These are phyloP conservation scores for Neonothopanus nambi DNA, from an alignment of 1,284 basidiomycete species.

Conservation along the genomic window DNA sequence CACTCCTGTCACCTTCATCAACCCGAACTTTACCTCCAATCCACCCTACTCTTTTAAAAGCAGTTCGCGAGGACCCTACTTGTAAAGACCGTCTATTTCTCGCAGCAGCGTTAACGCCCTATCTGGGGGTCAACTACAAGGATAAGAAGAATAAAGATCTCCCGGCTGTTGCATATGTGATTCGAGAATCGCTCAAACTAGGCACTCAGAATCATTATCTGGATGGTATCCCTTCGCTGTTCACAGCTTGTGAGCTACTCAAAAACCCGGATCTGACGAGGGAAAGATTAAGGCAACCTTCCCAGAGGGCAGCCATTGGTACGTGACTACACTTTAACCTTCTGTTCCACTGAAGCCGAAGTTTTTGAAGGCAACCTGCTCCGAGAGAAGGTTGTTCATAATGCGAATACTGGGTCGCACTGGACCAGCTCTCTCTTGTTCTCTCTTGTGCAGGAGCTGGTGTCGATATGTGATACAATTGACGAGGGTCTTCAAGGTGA, in stretches of 20 bases:
- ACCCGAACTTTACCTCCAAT: constrained; percentile 35
- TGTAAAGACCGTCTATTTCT: constrained; percentile 70
- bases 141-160: constrained; percentile 65
- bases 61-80: constrained; percentile 37
- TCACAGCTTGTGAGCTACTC: constrained; percentile 55
- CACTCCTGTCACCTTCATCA: constrained; percentile 40
- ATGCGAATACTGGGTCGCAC: constrained; percentile 57
- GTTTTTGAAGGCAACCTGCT: constrained; percentile 58
- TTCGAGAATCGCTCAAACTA: constrained; percentile 83
- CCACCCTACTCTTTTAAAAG: constrained; percentile 49
- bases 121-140: constrained; percentile 54
- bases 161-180: constrained; percentile 65
- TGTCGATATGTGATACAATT: constrained; percentile 49
- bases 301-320: constrained; percentile 65
- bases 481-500: constrained; percentile 52
- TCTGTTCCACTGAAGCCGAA: neutral
- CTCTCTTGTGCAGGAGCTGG: constrained; percentile 72
- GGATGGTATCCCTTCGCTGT: constrained; percentile 73
- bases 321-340: constrained; percentile 19
- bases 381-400: constrained; percentile 67
- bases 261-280: constrained; percentile 39
- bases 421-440: constrained; percentile 79
- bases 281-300: constrained; percentile 36
- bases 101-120: constrained; percentile 69
- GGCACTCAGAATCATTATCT: constrained; percentile 79